Percentiles rank a stretch among this genome's conserved stretches.
phyloP scores from a whole-genome alignment of 2,329 filamentous ascomycete species.

The Cercospora brassicicola region DNA sequence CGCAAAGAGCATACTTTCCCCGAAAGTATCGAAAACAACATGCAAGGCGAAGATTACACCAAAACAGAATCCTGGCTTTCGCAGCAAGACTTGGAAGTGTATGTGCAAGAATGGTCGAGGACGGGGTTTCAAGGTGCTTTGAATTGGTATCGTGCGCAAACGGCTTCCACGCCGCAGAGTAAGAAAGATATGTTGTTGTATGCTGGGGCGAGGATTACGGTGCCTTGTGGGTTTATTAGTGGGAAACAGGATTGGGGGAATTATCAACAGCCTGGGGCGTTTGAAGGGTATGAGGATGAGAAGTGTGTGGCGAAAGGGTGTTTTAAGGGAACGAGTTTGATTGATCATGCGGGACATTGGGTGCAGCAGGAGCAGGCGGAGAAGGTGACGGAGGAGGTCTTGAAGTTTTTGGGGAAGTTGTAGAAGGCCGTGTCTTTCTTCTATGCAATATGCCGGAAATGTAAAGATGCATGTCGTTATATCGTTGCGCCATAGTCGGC shows the following conservation, averaged over 20 bases:
- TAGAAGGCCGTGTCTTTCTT: background rate
- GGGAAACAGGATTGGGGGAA: constrained; percentile 67
- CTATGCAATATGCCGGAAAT: background rate
- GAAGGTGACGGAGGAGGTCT: constrained; percentile 42
- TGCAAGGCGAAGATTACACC: constrained; percentile 53
- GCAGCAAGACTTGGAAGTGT: constrained; percentile 59
- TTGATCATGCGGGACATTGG: constrained; percentile 68
- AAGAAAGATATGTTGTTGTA: constrained; percentile 58
- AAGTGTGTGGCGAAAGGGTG: constrained; percentile 44
- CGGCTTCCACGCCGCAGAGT: constrained; percentile 46
- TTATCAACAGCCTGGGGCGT: constrained; percentile 64
- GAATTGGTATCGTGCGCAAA: constrained; percentile 67
- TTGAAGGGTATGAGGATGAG: constrained; percentile 56
- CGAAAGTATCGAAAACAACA: constrained; percentile 55
- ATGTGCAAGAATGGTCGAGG: constrained; percentile 60
- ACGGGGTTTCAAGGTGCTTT: constrained; percentile 66
- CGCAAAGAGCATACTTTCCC: constrained; percentile 59
- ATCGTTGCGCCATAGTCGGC: background rate
- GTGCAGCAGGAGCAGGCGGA: constrained; percentile 66
- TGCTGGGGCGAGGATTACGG: constrained; percentile 60
- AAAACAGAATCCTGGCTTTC: constrained; percentile 58
- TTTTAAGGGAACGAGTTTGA: constrained; percentile 55
- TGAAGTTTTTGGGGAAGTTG: constrained; percentile 4
- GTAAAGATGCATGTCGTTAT: background rate
- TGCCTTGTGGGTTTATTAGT: constrained; percentile 62